phyloP scores from a whole-genome alignment of 2,329 filamentous ascomycete genomes.

The Periconia sp. region DNA sequence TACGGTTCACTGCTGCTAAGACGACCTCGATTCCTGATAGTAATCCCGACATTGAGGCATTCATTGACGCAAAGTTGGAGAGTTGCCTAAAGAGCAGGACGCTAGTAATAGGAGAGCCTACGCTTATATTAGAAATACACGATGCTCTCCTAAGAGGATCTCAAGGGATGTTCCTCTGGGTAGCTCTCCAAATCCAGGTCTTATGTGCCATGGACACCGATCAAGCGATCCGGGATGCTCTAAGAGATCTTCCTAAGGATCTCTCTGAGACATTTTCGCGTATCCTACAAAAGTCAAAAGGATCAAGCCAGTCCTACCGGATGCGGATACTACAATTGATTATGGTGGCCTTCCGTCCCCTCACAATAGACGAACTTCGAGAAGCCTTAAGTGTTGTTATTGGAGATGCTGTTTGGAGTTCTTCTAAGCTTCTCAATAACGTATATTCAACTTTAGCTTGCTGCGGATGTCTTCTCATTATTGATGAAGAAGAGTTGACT shows the following conservation, averaged over 20 bases:
- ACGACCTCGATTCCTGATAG: conserved; percentile 26
- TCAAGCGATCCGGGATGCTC: conserved; percentile 37
- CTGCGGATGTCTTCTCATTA: conserved; percentile 27
- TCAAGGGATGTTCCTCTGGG: conserved; percentile 36
- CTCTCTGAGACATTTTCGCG: conserved; percentile 22
- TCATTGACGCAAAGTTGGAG: conserved; percentile 32
- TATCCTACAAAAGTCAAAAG: conserved; percentile 25
- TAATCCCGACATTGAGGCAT: conserved; percentile 26
- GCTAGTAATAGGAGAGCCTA: conserved; percentile 30
- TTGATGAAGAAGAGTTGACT: conserved; percentile 32
- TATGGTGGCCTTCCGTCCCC: conserved; percentile 29
- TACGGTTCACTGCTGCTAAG: conserved; percentile 2
- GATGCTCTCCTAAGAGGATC: conserved; percentile 25
- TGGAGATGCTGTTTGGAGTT: conserved; percentile 29
- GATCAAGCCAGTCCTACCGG: conserved; percentile 24
- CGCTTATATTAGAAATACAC: conserved; percentile 31
- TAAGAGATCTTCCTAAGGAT: conserved; percentile 21
- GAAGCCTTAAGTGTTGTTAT: conserved; percentile 49
- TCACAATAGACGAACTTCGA: conserved; percentile 44
- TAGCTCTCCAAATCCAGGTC: conserved; percentile 25
- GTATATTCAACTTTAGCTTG: conserved; percentile 20
- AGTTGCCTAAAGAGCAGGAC: conserved; percentile 18
- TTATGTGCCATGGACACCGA: conserved; percentile 46
- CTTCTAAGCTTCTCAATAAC: conserved; percentile 22
- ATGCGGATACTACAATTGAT: conserved; percentile 41